Evolutionary conservation across 805 yeast species (phyloP).

Genomic region (Barnettozyma siamensis): DNA sequence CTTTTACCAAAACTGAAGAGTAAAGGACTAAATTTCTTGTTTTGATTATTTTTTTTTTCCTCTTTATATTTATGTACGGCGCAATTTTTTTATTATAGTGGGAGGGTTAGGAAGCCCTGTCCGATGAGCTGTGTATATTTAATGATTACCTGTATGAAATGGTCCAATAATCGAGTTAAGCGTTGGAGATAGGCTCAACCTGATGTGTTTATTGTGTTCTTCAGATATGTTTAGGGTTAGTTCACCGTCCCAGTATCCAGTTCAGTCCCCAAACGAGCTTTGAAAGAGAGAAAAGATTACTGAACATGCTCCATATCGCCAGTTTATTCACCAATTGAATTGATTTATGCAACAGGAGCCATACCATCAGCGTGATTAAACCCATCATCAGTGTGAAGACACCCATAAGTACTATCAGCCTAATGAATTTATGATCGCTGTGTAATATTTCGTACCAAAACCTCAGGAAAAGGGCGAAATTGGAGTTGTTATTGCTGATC

Average conservation of each 20-base stretch:
- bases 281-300: neutral
- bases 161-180: too few species aligned
- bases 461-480: neutral
- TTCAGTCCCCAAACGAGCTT: neutral
- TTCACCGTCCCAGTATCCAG: neutral
- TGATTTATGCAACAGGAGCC: neutral
- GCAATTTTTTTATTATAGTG: too few species aligned
- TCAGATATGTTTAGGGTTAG: too few species aligned
- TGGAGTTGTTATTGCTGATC: conserved; percentile 1
- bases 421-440: neutral
- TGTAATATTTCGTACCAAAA: conserved; percentile 2
- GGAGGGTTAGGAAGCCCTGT: neutral
- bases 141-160: too few species aligned
- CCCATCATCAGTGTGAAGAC: too few species aligned
- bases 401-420: neutral
- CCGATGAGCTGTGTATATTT: neutral
- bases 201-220: too few species aligned
- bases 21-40: too few species aligned
- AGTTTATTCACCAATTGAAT: neutral
- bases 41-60: too few species aligned
- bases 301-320: neutral
- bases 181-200: too few species aligned
- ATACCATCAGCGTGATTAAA: too few species aligned
- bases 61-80: too few species aligned
- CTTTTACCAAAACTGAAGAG: too few species aligned